Evolutionary conservation across 139 green algal genomes (phyloP).

Genomic region (Closterium sp.): DNA sequence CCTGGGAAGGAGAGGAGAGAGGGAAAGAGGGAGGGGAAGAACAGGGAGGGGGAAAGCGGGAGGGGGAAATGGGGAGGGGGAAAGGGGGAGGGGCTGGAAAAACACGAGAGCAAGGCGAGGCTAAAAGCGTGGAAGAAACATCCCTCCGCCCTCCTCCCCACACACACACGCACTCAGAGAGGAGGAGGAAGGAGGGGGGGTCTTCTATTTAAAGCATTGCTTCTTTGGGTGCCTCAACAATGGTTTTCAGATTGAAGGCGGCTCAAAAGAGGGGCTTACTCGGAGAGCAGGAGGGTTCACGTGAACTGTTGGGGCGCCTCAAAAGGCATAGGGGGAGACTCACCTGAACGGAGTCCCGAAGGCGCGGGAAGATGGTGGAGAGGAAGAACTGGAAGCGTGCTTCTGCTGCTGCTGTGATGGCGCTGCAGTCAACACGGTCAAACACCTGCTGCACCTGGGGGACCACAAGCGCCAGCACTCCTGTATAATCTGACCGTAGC

Average conservation of each 20-base stretch:
- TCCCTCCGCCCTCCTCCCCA: too few relatives aligned
- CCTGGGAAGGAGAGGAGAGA: neutral
- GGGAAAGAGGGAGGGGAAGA: neutral
- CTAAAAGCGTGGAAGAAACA: too few relatives aligned
- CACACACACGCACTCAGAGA: conserved; percentile 41
- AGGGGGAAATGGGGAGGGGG: too few relatives aligned
- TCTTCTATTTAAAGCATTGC: conserved; percentile 42
- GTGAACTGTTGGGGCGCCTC: too few relatives aligned
- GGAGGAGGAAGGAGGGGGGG: conserved; percentile 44
- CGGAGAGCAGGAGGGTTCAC: too few relatives aligned
- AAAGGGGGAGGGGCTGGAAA: too few relatives aligned
- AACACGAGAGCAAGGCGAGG: too few relatives aligned
- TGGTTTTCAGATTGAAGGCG: too few relatives aligned
- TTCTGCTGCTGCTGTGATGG: conserved; percentile 60
- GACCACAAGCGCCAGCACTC: conserved; percentile 73
- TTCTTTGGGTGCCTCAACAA: too few relatives aligned
- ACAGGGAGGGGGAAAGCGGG: too few relatives aligned
- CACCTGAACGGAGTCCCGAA: conserved; percentile 47
- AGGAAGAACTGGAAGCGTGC: conserved; percentile 84
- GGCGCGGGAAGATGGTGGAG: conserved; percentile 52
- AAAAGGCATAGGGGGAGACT: too few relatives aligned
- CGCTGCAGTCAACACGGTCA: conserved; percentile 68
- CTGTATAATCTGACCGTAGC: conserved; percentile 48
- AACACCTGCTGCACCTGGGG: conserved; percentile 63
- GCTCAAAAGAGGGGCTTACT: too few relatives aligned